Conservation (phyloP, 1,284 basidiomycete species). For the Boletus calvinii region DNA sequence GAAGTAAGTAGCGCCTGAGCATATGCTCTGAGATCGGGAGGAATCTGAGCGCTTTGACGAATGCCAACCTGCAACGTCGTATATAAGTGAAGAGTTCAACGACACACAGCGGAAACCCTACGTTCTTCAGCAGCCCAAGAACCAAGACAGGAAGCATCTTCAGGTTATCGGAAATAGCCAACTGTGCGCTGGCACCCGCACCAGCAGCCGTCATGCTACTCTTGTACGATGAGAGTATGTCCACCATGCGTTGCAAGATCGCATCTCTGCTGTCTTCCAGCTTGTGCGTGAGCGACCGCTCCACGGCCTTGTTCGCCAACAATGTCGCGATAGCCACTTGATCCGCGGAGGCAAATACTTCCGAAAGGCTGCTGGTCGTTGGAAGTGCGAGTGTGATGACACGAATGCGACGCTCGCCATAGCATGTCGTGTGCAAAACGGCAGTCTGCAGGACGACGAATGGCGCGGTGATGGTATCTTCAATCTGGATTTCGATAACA, state of each 20-base stretch:
- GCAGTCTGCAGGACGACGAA: slow-evolving; percentile 97
- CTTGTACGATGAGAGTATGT: slow-evolving; percentile 93
- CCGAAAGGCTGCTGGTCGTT: slow-evolving; percentile 89
- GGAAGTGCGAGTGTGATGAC: slow-evolving; percentile 93
- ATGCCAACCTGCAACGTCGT: slow-evolving; percentile 69
- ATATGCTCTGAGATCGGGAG: slow-evolving; percentile 94
- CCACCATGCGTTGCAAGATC: slow-evolving; percentile 88
- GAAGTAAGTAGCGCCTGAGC: slow-evolving; percentile 92
- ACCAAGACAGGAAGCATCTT: slow-evolving; percentile 91
- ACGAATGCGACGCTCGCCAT: slow-evolving; percentile 93
- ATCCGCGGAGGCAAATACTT: slow-evolving; percentile 94
- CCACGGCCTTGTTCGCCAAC: slow-evolving; percentile 96
- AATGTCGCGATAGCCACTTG: slow-evolving; percentile 90
- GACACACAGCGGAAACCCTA: slow-evolving; percentile 37
- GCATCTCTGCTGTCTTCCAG: slow-evolving; percentile 93
- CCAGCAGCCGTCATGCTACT: slow-evolving; percentile 94
- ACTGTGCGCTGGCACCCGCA: slow-evolving; percentile 90
- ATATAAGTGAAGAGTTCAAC: slow-evolving; percentile 4
- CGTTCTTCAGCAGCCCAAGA: slow-evolving; percentile 93
- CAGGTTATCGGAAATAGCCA: slow-evolving; percentile 90
- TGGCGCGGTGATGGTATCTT: slow-evolving; percentile 90
- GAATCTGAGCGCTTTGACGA: slow-evolving; percentile 93
- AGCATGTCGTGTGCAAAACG: slow-evolving; percentile 94
- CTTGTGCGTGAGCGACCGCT: slow-evolving; percentile 86
- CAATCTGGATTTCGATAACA: slow-evolving; percentile 95